A percentile compares a stretch with the other conserved stretches of the same genome.
Evolutionary conservation across 208 protist genomes (phyloP).

Genomic region (Novymonas esmeraldas): DNA sequence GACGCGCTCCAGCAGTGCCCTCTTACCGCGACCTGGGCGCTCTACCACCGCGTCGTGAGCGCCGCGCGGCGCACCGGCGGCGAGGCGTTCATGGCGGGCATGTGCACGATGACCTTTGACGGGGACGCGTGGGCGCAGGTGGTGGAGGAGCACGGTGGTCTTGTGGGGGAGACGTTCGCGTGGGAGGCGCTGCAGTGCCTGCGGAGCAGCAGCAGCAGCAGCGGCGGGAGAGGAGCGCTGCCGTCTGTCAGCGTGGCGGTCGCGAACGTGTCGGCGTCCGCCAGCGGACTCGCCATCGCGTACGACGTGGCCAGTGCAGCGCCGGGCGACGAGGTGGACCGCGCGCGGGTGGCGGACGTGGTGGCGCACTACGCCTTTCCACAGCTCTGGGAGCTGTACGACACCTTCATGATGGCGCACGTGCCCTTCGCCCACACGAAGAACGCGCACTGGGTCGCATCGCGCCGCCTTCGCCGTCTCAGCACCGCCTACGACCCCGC

Average conservation of each 20-base stretch:
- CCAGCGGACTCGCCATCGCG: conserved; percentile 3
- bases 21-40: not conserved
- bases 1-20: conserved; percentile 13
- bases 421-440: not conserved
- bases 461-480: conserved; percentile 14
- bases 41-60: conserved; percentile 1
- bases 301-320: conserved; percentile 17
- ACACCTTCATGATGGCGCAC: conserved; percentile 12
- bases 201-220: not conserved
- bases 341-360: conserved; percentile 12
- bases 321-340: not conserved
- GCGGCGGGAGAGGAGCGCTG: too few relatives aligned
- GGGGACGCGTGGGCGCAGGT: conserved; percentile 22
- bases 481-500: conserved; percentile 6
- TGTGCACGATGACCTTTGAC: conserved; percentile 7
- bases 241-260: conserved; percentile 9
- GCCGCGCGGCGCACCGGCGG: not conserved
- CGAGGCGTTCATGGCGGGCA: not conserved
- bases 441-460: conserved; percentile 5
- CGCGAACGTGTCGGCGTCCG: not conserved
- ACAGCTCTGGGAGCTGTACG: conserved; percentile 38
- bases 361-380: conserved; percentile 33
- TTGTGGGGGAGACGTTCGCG: conserved; percentile 23
- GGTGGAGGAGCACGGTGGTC: conserved; percentile 2
- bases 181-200: conserved; percentile 24